phyloP scores from a whole-genome alignment of 2,329 filamentous ascomycete species.

The Emericellopsis cladophorae region DNA sequence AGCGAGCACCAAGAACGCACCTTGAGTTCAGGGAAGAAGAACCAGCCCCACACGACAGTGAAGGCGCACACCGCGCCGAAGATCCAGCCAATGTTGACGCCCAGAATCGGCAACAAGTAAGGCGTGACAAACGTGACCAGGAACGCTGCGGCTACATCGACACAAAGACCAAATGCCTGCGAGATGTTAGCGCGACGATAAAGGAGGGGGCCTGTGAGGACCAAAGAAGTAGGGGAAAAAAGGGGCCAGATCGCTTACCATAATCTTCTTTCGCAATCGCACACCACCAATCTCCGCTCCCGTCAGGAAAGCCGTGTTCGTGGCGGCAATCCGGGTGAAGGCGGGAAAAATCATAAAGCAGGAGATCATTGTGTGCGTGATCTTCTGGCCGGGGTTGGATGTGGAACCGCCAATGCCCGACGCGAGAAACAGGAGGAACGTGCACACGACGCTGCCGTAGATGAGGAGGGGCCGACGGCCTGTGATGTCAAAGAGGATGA shows the following conservation, averaged over 20 bases:
- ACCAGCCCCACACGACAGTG: background rate
- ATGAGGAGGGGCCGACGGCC: constrained; percentile 4
- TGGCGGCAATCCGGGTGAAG: constrained; percentile 2
- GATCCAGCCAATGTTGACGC: constrained; percentile 2
- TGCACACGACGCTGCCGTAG: constrained; percentile 2
- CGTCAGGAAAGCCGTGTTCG: constrained; percentile 1
- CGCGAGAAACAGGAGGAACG: constrained; percentile 4
- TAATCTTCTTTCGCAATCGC: constrained; percentile 4
- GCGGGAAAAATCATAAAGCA: constrained; percentile 2
- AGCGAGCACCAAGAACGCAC: background rate
- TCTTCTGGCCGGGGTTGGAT: background rate
- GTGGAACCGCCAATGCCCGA: constrained; percentile 1
- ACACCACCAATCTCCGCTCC: constrained; percentile 3
- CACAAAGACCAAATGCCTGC: constrained; percentile 1
- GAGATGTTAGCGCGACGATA: background rate
- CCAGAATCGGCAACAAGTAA: constrained; percentile 1
- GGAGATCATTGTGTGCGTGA: constrained; percentile 1
- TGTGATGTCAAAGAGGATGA: constrained; percentile 1
- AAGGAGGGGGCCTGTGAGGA: no score
- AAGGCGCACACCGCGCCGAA: constrained; percentile 1
- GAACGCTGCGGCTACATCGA: constrained; percentile 4
- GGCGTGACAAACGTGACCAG: constrained; percentile 5
- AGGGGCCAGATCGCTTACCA: background rate
- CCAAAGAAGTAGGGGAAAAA: no score
- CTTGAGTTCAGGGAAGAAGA: constrained; percentile 4